Conservation (phyloP, 164 flowering plant species). For the Vitis riparia region DNA sequence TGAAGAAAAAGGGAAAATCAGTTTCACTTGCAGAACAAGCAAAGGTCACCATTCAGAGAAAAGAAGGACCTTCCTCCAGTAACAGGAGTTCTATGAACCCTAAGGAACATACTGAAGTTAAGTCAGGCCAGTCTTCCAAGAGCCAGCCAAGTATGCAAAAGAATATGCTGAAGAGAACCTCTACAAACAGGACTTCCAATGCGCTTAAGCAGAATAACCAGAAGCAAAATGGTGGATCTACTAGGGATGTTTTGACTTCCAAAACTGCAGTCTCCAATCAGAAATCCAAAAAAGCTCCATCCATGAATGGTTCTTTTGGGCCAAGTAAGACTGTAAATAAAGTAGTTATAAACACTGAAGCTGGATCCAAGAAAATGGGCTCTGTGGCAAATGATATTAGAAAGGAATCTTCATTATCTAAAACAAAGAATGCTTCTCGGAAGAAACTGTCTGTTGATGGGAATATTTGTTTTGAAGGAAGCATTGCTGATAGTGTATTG, state of each 20-base stretch:
- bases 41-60: slow-evolving; percentile 37
- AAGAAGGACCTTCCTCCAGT: slow-evolving; percentile 27
- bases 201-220: slow-evolving; percentile 53
- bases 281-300: slow-evolving; percentile 22
- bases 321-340: slow-evolving; percentile 32
- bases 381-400: slow-evolving; percentile 13
- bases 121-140: slow-evolving; percentile 21
- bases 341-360: slow-evolving; percentile 24
- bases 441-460: slow-evolving; percentile 28
- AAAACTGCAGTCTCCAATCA: slow-evolving; percentile 26
- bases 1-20: slow-evolving; percentile 33
- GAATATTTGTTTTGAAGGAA: slow-evolving; percentile 15
- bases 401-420: slow-evolving; percentile 28
- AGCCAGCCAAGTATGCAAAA: slow-evolving; percentile 22
- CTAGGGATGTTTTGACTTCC: slow-evolving; percentile 20
- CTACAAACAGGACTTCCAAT: slow-evolving; percentile 22
- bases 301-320: slow-evolving; percentile 21
- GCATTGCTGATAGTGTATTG: slow-evolving; percentile 5
- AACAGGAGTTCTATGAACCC: slow-evolving; percentile 20
- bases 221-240: slow-evolving; percentile 48
- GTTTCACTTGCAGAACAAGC: slow-evolving; percentile 33
- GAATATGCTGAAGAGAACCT: slow-evolving; percentile 26
- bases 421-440: slow-evolving; percentile 22
- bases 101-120: slow-evolving; percentile 33
- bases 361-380: slow-evolving; percentile 25